Evolutionary conservation across 257 asterid genomes (phyloP), one percentile per base, ranked within the genome.

Genomic region (Primulina eburnea): DNA sequence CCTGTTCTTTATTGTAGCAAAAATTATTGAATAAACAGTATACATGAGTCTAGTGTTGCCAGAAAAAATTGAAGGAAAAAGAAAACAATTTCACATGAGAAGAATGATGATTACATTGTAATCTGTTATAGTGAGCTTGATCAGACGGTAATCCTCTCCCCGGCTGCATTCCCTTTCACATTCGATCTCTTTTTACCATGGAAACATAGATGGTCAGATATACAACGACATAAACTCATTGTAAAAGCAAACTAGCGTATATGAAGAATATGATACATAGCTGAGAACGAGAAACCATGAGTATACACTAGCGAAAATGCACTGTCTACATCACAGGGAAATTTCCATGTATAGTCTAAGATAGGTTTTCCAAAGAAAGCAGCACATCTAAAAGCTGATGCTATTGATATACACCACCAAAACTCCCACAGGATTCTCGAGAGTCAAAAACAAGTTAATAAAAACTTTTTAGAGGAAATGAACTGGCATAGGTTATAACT

Each of bases 91-190:
- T 47, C 56, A 47, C 18, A 47, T 4, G 33, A 35, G 29, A 56
- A 73, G 17, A 60, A 71, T 17, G 65, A 33, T 34, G 68, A 89
- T 77, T 73, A 93, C 99, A 65, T 72, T 80, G 63, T 75, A 91
- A 80, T 94, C 97, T 14, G 87, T 88, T 28, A 94, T 71, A 29
- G 95, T 91, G 76, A 91, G 97, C 86, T 86, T 94, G 86, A 91
- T 81, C 91, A 94, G 66, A 75, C 96, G 96, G 76, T 89, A 89
- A 80, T 91, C 99, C 86, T 94, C 99, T 29, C 99, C 99, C 66
- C 85, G 77, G 81, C 97, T 94, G 90, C 99, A 94, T 78, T 94
- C 99, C 59, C 99, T 85, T 73, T 89, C 99, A 73, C 99, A 94
- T n/a, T 85, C 87, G 73, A 94, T 76, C 82, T 94, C 97, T 93